Evolutionary conservation across 2,329 filamentous ascomycete species (phyloP), one percentile per base, ranked within the genome.

Genomic region (Penicillium hordei): DNA sequence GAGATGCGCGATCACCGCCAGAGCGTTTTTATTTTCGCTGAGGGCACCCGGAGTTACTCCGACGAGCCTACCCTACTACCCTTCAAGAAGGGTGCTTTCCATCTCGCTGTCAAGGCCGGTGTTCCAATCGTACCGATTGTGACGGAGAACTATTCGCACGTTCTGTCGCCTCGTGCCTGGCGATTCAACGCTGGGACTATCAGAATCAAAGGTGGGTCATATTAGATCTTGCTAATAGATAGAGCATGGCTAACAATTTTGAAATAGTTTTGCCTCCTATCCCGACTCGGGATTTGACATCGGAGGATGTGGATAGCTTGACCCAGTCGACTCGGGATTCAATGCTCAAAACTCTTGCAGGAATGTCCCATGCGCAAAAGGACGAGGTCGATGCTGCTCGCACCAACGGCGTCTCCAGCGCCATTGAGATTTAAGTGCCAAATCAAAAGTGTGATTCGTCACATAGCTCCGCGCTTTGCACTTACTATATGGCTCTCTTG

Each of bases 71-170:
- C 83, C 58, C 78, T 99, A 68, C 81, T 97, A 54, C 90, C 92
- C n/a, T 99, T 97, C 83, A 99, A 99, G 80, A 99, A 99, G 81
- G 94, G 94, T 59, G 94, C 93, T 46, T 99, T 99, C 77, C 93
- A 99, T 75, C 83, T 99, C 34, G 94, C 94, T 45, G 86, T 99
- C 21, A 90, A 97, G 81, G 93, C 93, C 2, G 89, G 91, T 64
- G 94, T 97, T 6, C 93, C 93, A 27, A 90, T 99, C 68, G 88
- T 99, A 4, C 94, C 94, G 0, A 83, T 95, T 36, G 88, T 92
- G 46, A 84, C 86, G 31, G 89, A 89, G 72, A 93, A 92, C 76
- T 93, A 93, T 75, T 87, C 87, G 66, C 84, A 91, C 71, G 71
- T 93, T 34, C 76, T 93, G 62, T 86, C 85, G 67, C 75, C 87